A percentile compares a stretch with the other conserved stretches of the same genome.
These are phyloP conservation scores for Escallonia herrerae DNA, from an alignment of 129 eudicot species.

Conservation along the genomic window DNA sequence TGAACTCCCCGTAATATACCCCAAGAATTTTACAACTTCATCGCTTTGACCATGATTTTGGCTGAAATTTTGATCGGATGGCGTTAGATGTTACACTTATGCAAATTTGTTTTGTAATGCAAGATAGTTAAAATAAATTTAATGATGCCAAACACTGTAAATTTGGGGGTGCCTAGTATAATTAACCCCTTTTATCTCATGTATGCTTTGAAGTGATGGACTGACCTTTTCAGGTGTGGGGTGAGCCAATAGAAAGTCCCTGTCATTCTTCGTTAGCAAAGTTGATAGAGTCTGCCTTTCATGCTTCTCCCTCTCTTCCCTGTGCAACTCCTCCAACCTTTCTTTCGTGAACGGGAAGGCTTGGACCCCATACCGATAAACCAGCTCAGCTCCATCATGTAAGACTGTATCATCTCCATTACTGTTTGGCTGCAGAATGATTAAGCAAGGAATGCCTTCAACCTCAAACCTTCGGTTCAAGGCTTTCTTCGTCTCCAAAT, in stretches of 20 bases:
- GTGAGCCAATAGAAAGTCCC: slow-evolving; percentile 58
- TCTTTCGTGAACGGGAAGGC: slow-evolving; percentile 68
- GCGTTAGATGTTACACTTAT: no score
- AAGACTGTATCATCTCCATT: slow-evolving; percentile 12
- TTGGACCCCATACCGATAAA: slow-evolving; percentile 55
- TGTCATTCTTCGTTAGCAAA: slow-evolving; percentile 40
- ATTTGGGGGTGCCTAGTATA: no score
- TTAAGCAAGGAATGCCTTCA: slow-evolving; percentile 68
- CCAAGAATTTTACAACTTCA: no score
- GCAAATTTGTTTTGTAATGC: no score
- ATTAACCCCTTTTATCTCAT: no score
- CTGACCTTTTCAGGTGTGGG: slow-evolving; percentile 38
- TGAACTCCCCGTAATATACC: no score
- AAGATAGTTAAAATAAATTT: no score
- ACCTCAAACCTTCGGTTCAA: slow-evolving; percentile 53
- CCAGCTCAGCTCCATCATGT: slow-evolving; percentile 62
- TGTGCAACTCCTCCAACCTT: slow-evolving; percentile 54
- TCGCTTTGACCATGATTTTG: no score
- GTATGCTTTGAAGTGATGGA: background rate
- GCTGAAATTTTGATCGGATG: no score
- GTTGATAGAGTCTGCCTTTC: slow-evolving; percentile 52
- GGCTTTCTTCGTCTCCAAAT: slow-evolving; percentile 49
- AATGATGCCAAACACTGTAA: no score
- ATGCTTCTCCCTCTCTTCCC: slow-evolving; percentile 51
- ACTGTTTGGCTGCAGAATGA: slow-evolving; percentile 55